Conservation (phyloP, 179 eudicot species). For the Dionaea muscipula region DNA sequence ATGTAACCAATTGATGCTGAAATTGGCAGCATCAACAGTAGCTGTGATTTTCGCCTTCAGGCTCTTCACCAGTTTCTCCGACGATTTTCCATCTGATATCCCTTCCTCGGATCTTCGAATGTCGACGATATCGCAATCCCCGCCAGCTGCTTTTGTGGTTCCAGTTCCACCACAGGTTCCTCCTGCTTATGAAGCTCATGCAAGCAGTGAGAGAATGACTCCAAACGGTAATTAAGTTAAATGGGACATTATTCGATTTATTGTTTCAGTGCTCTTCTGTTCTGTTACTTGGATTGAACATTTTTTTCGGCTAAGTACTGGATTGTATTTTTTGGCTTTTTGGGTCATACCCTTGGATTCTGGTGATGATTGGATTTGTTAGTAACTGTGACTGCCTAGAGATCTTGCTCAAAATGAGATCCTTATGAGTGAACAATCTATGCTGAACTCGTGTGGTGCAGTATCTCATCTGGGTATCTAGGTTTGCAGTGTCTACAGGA, state of each 20-base stretch:
- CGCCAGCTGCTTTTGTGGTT: not conserved
- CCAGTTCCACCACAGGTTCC: not conserved
- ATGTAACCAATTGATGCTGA: slow-evolving; percentile 21
- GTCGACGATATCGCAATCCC: not conserved
- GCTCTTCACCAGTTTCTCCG: slow-evolving; percentile 18
- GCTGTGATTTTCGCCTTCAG: slow-evolving; percentile 29
- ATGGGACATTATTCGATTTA: not conserved
- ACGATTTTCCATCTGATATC: slow-evolving; percentile 19
- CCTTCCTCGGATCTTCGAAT: slow-evolving; percentile 7
- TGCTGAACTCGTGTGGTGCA: no score
- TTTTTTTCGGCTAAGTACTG: not conserved
- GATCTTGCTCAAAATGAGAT: no score
- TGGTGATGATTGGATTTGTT: no score
- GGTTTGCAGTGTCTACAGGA: no score
- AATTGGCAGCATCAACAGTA: slow-evolving; percentile 24
- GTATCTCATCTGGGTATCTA: no score
- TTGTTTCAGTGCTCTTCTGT: no score
- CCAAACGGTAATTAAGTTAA: not conserved
- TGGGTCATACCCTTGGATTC: no score
- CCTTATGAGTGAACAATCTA: no score
- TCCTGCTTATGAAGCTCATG: not conserved
- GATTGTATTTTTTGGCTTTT: no score
- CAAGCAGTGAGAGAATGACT: not conserved
- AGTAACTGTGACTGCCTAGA: no score
- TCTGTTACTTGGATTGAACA: not conserved